These are phyloP conservation scores for Podosphaera xanthii DNA, from an alignment of 2,329 filamentous ascomycete species.

Conservation along the genomic window DNA sequence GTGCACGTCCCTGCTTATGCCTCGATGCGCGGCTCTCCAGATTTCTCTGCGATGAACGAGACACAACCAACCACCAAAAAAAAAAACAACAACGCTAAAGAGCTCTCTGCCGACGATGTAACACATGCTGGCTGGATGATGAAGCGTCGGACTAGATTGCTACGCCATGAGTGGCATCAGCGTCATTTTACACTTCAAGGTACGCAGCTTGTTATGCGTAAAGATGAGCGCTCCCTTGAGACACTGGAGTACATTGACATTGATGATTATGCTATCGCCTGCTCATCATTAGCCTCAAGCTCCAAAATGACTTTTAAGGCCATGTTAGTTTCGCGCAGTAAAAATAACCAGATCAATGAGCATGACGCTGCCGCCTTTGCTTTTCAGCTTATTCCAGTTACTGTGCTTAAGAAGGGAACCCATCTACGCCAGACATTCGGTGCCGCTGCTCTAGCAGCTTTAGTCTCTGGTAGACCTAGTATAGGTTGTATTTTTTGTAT, in stretches of 20 bases:
- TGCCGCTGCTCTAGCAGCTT: conserved; percentile 14
- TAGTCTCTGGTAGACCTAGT: conserved; percentile 4
- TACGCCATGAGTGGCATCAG: conserved; percentile 85
- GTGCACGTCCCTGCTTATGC: conserved; percentile 20
- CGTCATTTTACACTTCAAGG: conserved; percentile 72
- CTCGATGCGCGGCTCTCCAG: conserved; percentile 5
- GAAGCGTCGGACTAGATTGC: conserved; percentile 73
- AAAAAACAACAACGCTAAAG: not conserved
- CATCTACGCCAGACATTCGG: too few species aligned
- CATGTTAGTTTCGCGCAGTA: conserved; percentile 38
- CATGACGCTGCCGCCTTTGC: conserved; percentile 45
- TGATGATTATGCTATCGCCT: conserved; percentile 72
- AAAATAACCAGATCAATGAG: conserved; percentile 10
- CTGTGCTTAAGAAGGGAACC: conserved; percentile 20
- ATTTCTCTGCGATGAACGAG: conserved; percentile 8
- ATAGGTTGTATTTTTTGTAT: conserved; percentile 28
- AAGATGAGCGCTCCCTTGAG: conserved; percentile 26
- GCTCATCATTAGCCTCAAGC: conserved; percentile 45
- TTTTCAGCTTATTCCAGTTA: conserved; percentile 58
- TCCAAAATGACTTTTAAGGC: conserved; percentile 80
- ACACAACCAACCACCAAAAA: not conserved
- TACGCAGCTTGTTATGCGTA: conserved; percentile 54
- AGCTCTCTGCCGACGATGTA: conserved; percentile 20
- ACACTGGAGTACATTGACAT: conserved; percentile 66
- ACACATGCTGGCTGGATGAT: conserved; percentile 75